Evolutionary conservation across 805 yeast species (phyloP).

Genomic region (Cyberlindnera bimundalis): DNA sequence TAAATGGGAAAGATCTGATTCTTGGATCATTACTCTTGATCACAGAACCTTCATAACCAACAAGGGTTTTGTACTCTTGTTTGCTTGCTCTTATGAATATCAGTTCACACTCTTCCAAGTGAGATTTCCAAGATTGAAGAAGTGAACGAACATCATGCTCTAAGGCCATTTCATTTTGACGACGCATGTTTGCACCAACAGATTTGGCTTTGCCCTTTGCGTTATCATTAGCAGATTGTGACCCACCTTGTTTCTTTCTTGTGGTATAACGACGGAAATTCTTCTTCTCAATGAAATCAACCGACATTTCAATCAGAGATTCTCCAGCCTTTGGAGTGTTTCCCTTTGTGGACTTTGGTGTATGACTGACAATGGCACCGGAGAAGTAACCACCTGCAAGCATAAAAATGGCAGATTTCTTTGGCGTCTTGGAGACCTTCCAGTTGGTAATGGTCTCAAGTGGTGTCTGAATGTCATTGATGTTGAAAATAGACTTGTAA

Average conservation of each 20-base stretch:
- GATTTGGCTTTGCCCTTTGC: conserved; percentile 94
- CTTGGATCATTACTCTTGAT: conserved; percentile 54
- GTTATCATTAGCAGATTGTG: conserved; percentile 89
- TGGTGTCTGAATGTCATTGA: conserved; percentile 45
- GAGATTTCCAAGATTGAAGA: conserved; percentile 59
- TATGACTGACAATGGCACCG: conserved; percentile 85
- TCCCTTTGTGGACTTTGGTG: conserved; percentile 52
- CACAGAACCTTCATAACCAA: conserved; percentile 63
- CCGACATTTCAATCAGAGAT: conserved; percentile 57
- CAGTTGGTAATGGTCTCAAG: conserved; percentile 41
- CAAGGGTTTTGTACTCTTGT: conserved; percentile 53
- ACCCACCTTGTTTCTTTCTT: conserved; percentile 95
- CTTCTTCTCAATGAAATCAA: conserved; percentile 65
- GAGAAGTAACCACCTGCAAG: conserved; percentile 98
- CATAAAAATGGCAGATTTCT: conserved; percentile 79
- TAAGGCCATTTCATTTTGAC: conserved; percentile 85
- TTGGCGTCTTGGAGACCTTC: conserved; percentile 26
- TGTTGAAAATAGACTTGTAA: conserved; percentile 60
- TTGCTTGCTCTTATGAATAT: conserved; percentile 77
- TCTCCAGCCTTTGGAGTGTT: conserved; percentile 46
- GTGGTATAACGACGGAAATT: conserved; percentile 95
- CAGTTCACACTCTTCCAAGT: conserved; percentile 57
- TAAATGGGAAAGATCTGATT: conserved; percentile 74
- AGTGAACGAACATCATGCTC: conserved; percentile 73
- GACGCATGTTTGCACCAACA: conserved; percentile 87